These are phyloP conservation scores for Penicillium sp. DNA, from an alignment of 2,329 filamentous ascomycete genomes.

Conservation along the genomic window DNA sequence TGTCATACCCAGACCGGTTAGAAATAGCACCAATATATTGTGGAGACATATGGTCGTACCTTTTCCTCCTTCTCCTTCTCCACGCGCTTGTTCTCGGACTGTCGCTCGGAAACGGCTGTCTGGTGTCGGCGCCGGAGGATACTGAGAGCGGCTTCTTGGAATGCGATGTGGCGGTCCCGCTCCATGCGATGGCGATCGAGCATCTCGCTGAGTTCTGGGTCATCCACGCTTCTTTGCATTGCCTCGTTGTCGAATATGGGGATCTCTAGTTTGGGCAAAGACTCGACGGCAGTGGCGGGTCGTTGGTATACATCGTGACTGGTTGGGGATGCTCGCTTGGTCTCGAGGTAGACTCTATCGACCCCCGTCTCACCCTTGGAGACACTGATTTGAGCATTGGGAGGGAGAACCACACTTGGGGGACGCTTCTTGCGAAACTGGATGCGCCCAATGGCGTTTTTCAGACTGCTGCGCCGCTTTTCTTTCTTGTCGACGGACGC, in stretches of 20 bases:
- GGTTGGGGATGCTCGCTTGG: conserved; percentile 8
- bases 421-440: conserved; percentile 37
- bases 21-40: background rate
- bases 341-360: conserved; percentile 40
- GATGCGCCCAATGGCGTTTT: conserved; percentile 36
- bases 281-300: conserved; percentile 15
- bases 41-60: conserved; percentile 24
- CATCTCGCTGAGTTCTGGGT: conserved; percentile 32
- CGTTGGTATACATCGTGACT: conserved; percentile 3
- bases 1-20: conserved; percentile 14
- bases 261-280: conserved; percentile 30
- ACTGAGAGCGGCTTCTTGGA: conserved; percentile 33
- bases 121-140: conserved; percentile 32
- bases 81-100: conserved; percentile 28
- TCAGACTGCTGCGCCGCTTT: conserved; percentile 32
- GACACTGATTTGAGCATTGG: conserved; percentile 28
- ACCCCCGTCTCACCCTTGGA: conserved; percentile 24
- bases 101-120: conserved; percentile 28
- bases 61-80: conserved; percentile 40
- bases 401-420: conserved; percentile 28
- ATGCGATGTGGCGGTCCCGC: conserved; percentile 32
- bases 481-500: conserved; percentile 30
- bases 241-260: conserved; percentile 36
- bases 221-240: conserved; percentile 35
- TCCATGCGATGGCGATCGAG: conserved; percentile 31